phyloP scores from a whole-genome alignment of 2,329 filamentous ascomycete genomes.

The Xylariomycetidae sp. region DNA sequence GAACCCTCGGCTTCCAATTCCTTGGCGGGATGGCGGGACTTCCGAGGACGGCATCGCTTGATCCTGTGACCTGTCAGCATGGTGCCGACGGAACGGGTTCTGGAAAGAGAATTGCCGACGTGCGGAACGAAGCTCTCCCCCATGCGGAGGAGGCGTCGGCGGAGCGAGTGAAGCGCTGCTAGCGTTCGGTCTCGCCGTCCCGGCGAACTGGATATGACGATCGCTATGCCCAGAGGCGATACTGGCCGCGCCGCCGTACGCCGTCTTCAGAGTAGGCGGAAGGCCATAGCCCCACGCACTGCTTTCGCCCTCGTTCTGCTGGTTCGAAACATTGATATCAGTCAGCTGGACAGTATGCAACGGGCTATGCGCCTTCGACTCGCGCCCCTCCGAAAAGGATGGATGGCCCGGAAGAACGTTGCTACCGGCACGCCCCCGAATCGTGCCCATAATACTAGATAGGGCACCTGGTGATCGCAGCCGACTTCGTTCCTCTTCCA shows the following conservation, averaged over 20 bases:
- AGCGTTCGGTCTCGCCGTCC: constrained; percentile 34
- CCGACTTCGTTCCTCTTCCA: constrained; percentile 45
- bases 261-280: constrained; percentile 39
- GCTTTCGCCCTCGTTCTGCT: constrained; percentile 38
- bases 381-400: constrained; percentile 30
- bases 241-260: constrained; percentile 43
- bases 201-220: constrained; percentile 43
- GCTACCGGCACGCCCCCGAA: constrained; percentile 40
- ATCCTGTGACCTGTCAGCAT: constrained; percentile 28
- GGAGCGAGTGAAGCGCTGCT: constrained; percentile 39
- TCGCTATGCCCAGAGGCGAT: constrained; percentile 35
- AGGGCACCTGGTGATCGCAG: constrained; percentile 42
- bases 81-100: constrained; percentile 65
- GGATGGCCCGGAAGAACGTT: constrained; percentile 35
- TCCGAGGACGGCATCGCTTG: constrained; percentile 21
- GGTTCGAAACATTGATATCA: constrained; percentile 48
- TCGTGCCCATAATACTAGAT: constrained; percentile 52
- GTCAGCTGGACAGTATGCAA: constrained; percentile 59
- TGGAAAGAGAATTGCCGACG: constrained; percentile 88
- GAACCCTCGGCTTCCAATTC: constrained; percentile 33
- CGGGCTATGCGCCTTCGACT: constrained; percentile 41
- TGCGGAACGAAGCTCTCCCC: constrained; percentile 36
- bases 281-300: constrained; percentile 43
- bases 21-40: constrained; percentile 26
- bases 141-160: constrained; percentile 57